Conservation (phyloP, 345 rosid species). For the Hibiscus syriacus region DNA sequence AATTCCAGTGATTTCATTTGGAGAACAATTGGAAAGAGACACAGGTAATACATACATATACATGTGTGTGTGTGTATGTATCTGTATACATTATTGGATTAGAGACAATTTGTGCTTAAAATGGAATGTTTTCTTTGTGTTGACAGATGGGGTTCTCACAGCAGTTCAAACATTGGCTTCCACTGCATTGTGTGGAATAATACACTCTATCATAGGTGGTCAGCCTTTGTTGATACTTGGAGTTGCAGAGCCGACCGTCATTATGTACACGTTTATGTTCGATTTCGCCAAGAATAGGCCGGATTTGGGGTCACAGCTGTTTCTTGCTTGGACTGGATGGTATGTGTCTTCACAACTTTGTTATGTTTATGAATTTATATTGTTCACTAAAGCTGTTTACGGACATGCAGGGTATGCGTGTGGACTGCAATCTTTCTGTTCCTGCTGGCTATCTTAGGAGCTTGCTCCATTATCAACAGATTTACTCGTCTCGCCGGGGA, state of each 20-base stretch:
- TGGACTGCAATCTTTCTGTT: conserved; percentile 88
- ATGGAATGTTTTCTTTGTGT: conserved; percentile 9
- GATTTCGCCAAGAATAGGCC: conserved; percentile 68
- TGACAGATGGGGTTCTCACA: conserved; percentile 70
- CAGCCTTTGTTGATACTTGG: conserved; percentile 91
- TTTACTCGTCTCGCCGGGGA: conserved; percentile 93
- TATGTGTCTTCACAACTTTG: conserved; percentile 17
- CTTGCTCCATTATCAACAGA: conserved; percentile 86
- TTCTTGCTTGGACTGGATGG: conserved; percentile 96
- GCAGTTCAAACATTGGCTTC: conserved; percentile 91
- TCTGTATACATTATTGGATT: no score
- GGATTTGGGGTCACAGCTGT: conserved; percentile 71
- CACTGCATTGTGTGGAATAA: conserved; percentile 81
- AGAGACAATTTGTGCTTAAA: background rate
- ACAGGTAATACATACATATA: conserved; percentile 47
- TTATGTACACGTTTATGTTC: conserved; percentile 93
- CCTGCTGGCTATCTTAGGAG: conserved; percentile 75
- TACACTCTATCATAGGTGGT: conserved; percentile 82
- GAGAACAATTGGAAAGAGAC: conserved; percentile 83
- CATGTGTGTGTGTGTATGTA: no score
- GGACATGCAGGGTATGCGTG: conserved; percentile 65
- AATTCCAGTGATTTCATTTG: conserved; percentile 86
- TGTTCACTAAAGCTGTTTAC: background rate
- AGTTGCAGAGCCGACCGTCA: conserved; percentile 94
- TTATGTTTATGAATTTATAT: background rate